Evolutionary conservation across 805 yeast genomes (phyloP), one percentile per base, ranked within the genome.

Genomic region (Saccharomycopsis fodiens): DNA sequence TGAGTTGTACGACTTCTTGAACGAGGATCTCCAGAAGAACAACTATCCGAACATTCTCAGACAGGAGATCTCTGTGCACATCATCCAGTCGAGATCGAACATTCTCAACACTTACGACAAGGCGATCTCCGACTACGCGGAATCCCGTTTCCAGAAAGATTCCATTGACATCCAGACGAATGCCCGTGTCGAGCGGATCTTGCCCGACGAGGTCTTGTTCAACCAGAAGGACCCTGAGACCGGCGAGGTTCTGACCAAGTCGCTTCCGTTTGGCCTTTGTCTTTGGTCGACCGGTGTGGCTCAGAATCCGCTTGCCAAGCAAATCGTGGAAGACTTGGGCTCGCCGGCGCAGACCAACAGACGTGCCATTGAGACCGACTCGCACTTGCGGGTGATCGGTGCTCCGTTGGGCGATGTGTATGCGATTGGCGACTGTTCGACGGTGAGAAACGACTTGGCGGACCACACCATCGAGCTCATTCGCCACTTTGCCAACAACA

Each of bases 211-310:
- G 40, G 85, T 82, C 3, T 55, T 79, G 12, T 82, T 79, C 60
- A 69, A 72, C 38, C 82, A 78, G 56, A 68, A 64, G 47, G 62
- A 67, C 43, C 51, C 54, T 1, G 67, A 62, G 20, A 68, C 72
- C 16, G 75, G 74, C 16, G 63, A 61, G 27, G 54, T 55, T 19
- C 63, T 56, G 31, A 43, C 59, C 31, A 75, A 72, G 57, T 71
- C 73, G 48, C 60, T 82, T 42, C 82, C 85, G 39, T 80, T 72
- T 50, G 88, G 88, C 10, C 59, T 82, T 31, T 79, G 86, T 58
- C 59, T 82, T 39, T 82, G 88, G 88, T 79, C 86, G 1, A 82
- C 88, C 1, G 88, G 88, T 50, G 84, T 81, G 34, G 76, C 83
- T 4, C 80, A 76, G 54, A 73, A 77, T 50, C 82, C 81, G 13